Evolutionary conservation across 306 rosid species (phyloP), one percentile per base, ranked within the genome.

Genomic region (Clitoria ternatea): DNA sequence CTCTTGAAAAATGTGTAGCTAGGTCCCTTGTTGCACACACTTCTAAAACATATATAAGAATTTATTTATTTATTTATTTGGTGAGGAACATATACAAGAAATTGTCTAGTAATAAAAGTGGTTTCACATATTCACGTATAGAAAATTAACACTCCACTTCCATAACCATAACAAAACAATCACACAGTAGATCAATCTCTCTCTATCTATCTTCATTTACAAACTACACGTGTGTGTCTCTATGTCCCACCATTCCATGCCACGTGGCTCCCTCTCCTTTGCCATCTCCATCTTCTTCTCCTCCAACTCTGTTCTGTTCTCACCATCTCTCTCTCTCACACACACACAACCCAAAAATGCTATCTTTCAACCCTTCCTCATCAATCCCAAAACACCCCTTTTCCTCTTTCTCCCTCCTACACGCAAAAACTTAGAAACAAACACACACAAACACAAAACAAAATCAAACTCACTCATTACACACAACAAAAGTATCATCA

Each of bases 201-300:
- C 44, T 73, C 32, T 26, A 5, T 59, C 19, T 43, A 29, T 29
- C n/a, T 15, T 9, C 32, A 0, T 76, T 3, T 36, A 0, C 2
- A 15, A 37, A 54, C 2, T 67, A 76, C 92, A 86, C 96, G 85
- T 83, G 90, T 81, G 47, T 6, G n/a, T 7, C 45, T 61, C 19
- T 12, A 1, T 77, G 72, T 3, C 81, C 81, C 72, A 70, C 73
- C 53, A 33, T 39, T 54, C 49, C 55, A 20, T 36, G 79, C 87
- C 88, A 84, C 35, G 79, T 79, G 84, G 12, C 47, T 47, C 55
- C 47, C 84, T 61, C 72, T 5, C 79, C 72, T 53, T 62, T 32
- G 53, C 45, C 67, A 40, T 77, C 73, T 61, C 78, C 68, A 60
- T 64, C 79, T 60, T 61, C 43, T 60, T 53, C 55, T 19, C 70